Base-by-base conservation (phyloP, 192 early-diverging fungal genomes). In the Dissophora ornata region DNA sequence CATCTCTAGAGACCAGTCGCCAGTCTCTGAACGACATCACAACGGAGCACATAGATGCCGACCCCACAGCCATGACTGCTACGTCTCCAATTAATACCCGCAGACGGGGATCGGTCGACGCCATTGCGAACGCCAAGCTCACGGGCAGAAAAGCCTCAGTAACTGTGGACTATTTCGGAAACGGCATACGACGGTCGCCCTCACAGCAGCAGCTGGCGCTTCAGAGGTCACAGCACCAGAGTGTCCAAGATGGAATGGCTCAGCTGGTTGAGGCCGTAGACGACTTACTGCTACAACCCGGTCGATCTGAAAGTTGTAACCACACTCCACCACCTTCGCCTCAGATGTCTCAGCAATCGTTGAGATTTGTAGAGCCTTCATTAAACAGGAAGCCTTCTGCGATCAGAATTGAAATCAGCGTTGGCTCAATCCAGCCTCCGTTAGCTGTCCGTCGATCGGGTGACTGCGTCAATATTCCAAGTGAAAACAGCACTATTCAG, bases 161-260 rank as follows among this genome's bases (percentile, higher is more conserved):
- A 2, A 22, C 58, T 0, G 58, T 67, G 45, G 73, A 77, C 13
- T 77, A 77, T 52, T 54, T 57, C 24, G 65, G 73, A 4, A 77
- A 77, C 52, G 73, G 73, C 12, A 57, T 67, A 4, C 49, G 65
- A n/a, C 52, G 49, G 0, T 15, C 34, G 1, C 16, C 28, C 15
- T 50, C 60, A 7, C 60, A 68, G 18, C 54, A 68, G 18, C 54
- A 48, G 13, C 33, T 41, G 1, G 26, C 25, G 18, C 8, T 40
- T 15, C 21, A 8, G n/a, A 12, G 12, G 6, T 16, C 16, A 55
- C 60, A 50, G 9, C 48, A 51, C 6, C 51, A 40, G 2, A 36
- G 25, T 11, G 32, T 33, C 13, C 26, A 44, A 30, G 28, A 25
- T 21, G 62, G 54, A 5, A 54, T 54, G 8, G 51, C 50, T 13